A percentile compares a stretch with the other conserved stretches of the same genome.
Conservation (phyloP, 768 basidiomycete genomes). For the Mycena maculata region DNA sequence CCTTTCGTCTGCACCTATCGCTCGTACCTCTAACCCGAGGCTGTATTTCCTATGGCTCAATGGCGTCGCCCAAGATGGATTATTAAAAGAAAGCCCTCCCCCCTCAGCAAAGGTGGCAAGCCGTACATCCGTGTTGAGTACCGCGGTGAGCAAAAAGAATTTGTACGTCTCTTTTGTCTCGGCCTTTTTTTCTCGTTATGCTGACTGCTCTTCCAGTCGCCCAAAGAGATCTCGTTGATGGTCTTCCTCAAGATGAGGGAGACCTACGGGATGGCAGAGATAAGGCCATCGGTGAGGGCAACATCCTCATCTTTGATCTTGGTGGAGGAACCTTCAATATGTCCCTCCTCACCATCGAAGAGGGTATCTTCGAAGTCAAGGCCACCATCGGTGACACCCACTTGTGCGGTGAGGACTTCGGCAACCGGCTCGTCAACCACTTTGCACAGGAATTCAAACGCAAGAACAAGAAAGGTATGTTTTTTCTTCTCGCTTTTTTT, state of each 20-base stretch:
- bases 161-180: constrained; percentile 64
- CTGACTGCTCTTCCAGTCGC: constrained; percentile 63
- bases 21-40: no score
- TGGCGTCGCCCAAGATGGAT: no score
- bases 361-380: constrained; percentile 98
- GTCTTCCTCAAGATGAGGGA: constrained; percentile 98
- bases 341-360: constrained; percentile 94
- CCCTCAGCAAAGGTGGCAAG: constrained; percentile 86
- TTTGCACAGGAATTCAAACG: constrained; percentile 97
- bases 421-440: constrained; percentile 97
- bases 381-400: constrained; percentile 98
- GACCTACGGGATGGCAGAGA: constrained; percentile 95
- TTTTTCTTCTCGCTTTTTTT: not conserved
- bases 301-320: constrained; percentile 98
- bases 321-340: constrained; percentile 99
- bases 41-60: no score
- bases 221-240: constrained; percentile 99
- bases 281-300: constrained; percentile 89
- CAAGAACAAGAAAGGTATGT: constrained; percentile 93
- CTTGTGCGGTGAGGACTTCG: constrained; percentile 98
- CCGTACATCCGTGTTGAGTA: constrained; percentile 92
- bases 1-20: constrained; percentile 32
- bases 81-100: constrained; percentile 66
- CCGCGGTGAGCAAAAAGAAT: constrained; percentile 93
- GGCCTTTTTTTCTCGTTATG: constrained; percentile 18